A percentile compares a stretch with the other conserved stretches of the same genome.
phyloP scores from a whole-genome alignment of 257 asterid genomes.

The Henckelia pumila region DNA sequence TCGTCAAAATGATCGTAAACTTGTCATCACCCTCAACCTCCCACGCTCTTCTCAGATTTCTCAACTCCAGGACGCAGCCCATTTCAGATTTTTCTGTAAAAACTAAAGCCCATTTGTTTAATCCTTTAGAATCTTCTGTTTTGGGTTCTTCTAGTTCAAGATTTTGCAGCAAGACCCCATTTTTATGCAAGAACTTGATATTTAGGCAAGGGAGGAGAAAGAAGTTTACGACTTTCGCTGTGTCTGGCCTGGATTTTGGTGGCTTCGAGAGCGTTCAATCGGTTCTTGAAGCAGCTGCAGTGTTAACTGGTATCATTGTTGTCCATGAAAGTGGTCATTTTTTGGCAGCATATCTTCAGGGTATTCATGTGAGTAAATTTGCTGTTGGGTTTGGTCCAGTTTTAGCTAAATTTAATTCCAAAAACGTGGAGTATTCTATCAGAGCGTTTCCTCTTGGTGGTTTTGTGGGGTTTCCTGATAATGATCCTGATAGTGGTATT shows the following conservation, averaged over 20 bases:
- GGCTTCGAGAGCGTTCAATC: constrained; percentile 74
- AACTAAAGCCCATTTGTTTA: constrained; percentile 39
- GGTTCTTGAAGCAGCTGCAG: constrained; percentile 74
- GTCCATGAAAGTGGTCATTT: constrained; percentile 96
- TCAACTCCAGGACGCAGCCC: constrained; percentile 44
- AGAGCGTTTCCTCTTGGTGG: constrained; percentile 98
- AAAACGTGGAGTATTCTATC: constrained; percentile 86
- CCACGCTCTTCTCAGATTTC: constrained; percentile 38
- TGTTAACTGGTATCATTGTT: constrained; percentile 74
- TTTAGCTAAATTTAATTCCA: constrained; percentile 74
- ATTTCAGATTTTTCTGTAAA: constrained; percentile 39
- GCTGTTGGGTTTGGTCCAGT: constrained; percentile 98
- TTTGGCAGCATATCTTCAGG: constrained; percentile 88
- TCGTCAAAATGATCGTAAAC: constrained; percentile 56
- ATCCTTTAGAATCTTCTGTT: constrained; percentile 16
- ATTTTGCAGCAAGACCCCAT: constrained; percentile 35
- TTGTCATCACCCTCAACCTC: constrained; percentile 53
- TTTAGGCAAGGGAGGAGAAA: constrained; percentile 34
- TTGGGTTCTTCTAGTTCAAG: constrained; percentile 32
- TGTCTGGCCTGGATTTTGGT: constrained; percentile 62
- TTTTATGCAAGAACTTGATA: constrained; percentile 27
- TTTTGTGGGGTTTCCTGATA: constrained; percentile 95
- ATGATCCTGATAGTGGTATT: constrained; percentile 92
- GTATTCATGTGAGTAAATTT: constrained; percentile 94
- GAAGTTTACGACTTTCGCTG: constrained; percentile 43